Evolutionary conservation across 1,284 basidiomycete species (phyloP).

Genomic region (Papiliotrema fonsecae): DNA sequence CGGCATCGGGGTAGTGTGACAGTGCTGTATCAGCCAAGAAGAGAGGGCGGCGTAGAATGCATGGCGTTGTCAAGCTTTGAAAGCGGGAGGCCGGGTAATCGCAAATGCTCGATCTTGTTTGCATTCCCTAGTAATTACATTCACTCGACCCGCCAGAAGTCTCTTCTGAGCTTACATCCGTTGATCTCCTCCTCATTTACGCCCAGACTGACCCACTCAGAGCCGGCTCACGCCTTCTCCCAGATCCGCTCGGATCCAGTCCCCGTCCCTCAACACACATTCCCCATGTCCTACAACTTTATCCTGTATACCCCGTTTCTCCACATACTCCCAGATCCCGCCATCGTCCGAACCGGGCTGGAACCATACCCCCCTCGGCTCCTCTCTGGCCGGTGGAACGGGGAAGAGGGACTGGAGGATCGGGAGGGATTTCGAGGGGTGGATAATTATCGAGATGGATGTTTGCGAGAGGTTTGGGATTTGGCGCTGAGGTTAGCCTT

Average conservation of each 20-base stretch:
- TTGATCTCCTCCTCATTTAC: too few relatives aligned
- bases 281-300: slow-evolving; percentile 67
- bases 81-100: too few relatives aligned
- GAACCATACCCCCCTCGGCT: slow-evolving; percentile 69
- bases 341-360: slow-evolving; percentile 76
- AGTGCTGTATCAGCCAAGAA: too few relatives aligned
- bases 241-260: slow-evolving; percentile 45
- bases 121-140: too few relatives aligned
- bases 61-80: too few relatives aligned
- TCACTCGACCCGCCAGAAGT: too few relatives aligned
- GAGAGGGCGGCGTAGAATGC: too few relatives aligned
- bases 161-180: too few relatives aligned
- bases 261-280: slow-evolving; percentile 68
- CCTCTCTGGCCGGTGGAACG: slow-evolving; percentile 33
- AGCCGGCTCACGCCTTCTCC: slow-evolving; percentile 57
- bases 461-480: slow-evolving; percentile 64
- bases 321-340: slow-evolving; percentile 54
- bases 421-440: slow-evolving; percentile 55
- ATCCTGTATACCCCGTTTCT: slow-evolving; percentile 56
- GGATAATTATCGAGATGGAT: slow-evolving; percentile 72
- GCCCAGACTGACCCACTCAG: too few relatives aligned
- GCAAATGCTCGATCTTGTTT: too few relatives aligned
- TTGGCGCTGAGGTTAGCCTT: slow-evolving; percentile 54
- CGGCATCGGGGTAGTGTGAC: too few relatives aligned
- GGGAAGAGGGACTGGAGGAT: slow-evolving; percentile 53